Evolutionary conservation across 2,329 filamentous ascomycete species (phyloP).

Genomic region (Aspergillus sclerotialis): DNA sequence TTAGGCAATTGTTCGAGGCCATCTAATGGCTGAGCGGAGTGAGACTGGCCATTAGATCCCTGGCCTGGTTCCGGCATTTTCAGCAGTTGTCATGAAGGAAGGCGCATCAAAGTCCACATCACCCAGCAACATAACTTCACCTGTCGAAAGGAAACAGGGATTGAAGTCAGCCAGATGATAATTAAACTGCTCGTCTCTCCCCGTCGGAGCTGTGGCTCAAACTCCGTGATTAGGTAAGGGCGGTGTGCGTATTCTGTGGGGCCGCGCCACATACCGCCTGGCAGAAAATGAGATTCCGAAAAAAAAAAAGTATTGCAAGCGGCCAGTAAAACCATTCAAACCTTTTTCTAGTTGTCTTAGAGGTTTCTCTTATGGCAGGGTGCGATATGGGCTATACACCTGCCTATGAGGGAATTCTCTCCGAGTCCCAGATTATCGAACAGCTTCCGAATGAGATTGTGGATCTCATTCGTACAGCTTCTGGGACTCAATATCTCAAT

Average conservation of each 20-base stretch:
- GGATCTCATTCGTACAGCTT: constrained; percentile 57
- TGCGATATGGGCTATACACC: constrained; percentile 31
- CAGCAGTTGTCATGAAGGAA: constrained; percentile 18
- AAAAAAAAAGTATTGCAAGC: constrained; percentile 25
- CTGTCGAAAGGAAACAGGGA: constrained; percentile 5
- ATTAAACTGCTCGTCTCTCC: too few relatives aligned
- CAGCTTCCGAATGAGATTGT: constrained; percentile 65
- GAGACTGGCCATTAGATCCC: constrained; percentile 10
- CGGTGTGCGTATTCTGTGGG: constrained; percentile 23
- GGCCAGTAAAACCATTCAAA: constrained; percentile 10
- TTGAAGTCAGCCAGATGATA: neutral
- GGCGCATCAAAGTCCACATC: constrained; percentile 12
- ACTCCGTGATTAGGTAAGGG: constrained; percentile 16
- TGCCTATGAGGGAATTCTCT: constrained; percentile 46
- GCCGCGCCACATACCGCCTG: constrained; percentile 17
- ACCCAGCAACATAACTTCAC: constrained; percentile 8
- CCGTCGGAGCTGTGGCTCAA: constrained; percentile 21
- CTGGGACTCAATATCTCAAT: constrained; percentile 62
- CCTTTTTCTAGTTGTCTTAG: constrained; percentile 20
- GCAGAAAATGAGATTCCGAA: constrained; percentile 26
- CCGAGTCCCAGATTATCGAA: constrained; percentile 44
- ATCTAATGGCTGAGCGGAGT: constrained; percentile 8
- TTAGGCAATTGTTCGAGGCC: constrained; percentile 8
- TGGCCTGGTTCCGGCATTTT: constrained; percentile 16
- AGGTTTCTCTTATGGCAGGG: constrained; percentile 28